Base-by-base conservation (phyloP, 2,329 filamentous ascomycete species). In the Diaporthe sp. region DNA sequence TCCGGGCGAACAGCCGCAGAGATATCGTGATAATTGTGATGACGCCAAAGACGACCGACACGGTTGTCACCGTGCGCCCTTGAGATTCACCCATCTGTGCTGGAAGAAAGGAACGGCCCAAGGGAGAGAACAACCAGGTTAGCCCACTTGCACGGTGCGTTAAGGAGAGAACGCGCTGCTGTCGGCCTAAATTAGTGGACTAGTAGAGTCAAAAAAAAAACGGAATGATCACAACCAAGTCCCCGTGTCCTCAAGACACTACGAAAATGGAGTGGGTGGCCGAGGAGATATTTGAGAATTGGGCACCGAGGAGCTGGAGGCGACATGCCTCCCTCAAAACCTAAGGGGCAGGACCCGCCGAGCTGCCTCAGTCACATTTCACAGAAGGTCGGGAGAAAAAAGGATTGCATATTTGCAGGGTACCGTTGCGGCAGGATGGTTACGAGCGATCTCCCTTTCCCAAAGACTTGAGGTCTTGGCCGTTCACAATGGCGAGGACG, bases 21-120 rank as follows among this genome's bases (percentile, higher is more conserved):
- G 70, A 72, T 47, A 72, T 65, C 32, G 70, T 53, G 3, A 72
- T 2, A 3, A 72, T 51, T 4, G 70, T 72, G 25, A 72, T 51
- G n/a, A 72, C 56, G 19, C 70, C 70, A 44, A 72, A 72, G n/a
- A 63, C 70, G 25, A 72, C 61, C 7, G 70, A 65, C 32, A 72
- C 70, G 25, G 70, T 63, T 2, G 59, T 63, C 17, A 72, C 70
- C 61, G 70, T 72, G 35, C 58, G 58, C 4, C 70, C 70, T 35
- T 72, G 70, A 12, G 70, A 44, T 25, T 72, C 70, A 27, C 37
- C 56, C 58, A 65, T 65, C 15, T 68, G 32, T 4, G 32, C 32
- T 68, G 27, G 44, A 17, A 15, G 19, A 42, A 13, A 3, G 35
- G 32, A 68, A 68, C n/a, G 8, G 13, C 15, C 5, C 5, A 27